These are phyloP conservation scores for Hypoxylon sp. DNA, from an alignment of 2,329 filamentous ascomycete species.

Conservation along the genomic window DNA sequence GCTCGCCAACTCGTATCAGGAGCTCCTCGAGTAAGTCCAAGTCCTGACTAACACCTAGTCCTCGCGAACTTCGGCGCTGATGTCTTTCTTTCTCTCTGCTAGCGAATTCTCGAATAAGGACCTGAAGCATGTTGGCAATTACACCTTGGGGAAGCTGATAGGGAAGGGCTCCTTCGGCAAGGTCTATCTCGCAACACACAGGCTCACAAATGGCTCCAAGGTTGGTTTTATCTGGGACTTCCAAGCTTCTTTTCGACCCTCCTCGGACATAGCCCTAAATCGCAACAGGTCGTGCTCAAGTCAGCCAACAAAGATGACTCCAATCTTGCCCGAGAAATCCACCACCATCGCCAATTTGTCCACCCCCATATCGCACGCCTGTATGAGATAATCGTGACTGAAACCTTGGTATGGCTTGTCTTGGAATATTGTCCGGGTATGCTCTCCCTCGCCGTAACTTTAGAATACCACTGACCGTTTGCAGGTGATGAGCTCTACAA, in stretches of 20 bases:
- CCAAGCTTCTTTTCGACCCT: constrained; percentile 11
- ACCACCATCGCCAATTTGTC: constrained; percentile 97
- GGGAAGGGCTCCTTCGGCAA: constrained; percentile 99
- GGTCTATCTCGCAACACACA: constrained; percentile 95
- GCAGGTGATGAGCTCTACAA: constrained; percentile 97
- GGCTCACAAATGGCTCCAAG: constrained; percentile 98
- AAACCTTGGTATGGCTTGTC: constrained; percentile 94
- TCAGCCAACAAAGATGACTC: constrained; percentile 96
- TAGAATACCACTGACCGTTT: constrained; percentile 49
- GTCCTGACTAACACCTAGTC: neutral
- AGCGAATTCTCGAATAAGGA: constrained; percentile 96
- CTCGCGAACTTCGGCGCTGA: constrained; percentile 32
- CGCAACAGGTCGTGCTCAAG: constrained; percentile 89
- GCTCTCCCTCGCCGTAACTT: constrained; percentile 35
- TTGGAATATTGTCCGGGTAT: constrained; percentile 95
- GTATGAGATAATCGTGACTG: constrained; percentile 98
- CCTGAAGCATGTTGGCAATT: constrained; percentile 93
- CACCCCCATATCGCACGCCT: constrained; percentile 97
- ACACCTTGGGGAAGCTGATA: constrained; percentile 90
- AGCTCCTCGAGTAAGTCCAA: constrained; percentile 86
- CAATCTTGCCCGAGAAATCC: constrained; percentile 96
- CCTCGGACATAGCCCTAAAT: constrained; percentile 35
- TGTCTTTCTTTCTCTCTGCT: constrained; percentile 31
- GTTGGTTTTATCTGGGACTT: constrained; percentile 62
- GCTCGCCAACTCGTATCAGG: constrained; percentile 97